A percentile compares a stretch with the other conserved stretches of the same genome.
Conservation (phyloP, 257 asterid species). For the Penstemon eatonii region DNA sequence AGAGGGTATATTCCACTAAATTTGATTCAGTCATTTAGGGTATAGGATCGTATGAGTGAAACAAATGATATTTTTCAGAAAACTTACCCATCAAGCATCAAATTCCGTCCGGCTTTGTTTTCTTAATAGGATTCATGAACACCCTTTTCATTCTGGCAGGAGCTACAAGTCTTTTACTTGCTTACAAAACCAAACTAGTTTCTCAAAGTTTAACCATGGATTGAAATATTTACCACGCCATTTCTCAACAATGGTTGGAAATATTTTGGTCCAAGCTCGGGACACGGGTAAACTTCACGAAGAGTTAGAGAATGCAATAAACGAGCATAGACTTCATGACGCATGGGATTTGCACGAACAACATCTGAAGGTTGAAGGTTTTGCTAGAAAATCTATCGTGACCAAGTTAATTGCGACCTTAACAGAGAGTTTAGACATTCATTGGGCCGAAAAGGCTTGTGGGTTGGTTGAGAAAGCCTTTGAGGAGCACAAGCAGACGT, state of each 20-base stretch:
- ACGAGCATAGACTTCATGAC: constrained; percentile 52
- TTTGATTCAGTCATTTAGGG: not conserved
- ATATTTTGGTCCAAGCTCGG: constrained; percentile 83
- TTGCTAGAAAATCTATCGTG: constrained; percentile 68
- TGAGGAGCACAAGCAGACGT: constrained; percentile 59
- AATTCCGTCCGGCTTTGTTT: constrained; percentile 30
- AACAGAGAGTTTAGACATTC: constrained; percentile 51
- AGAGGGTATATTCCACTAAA: too few relatives aligned
- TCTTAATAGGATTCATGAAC: constrained; percentile 29
- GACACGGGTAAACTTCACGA: constrained; percentile 75
- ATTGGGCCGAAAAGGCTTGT: constrained; percentile 71
- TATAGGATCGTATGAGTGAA: not conserved
- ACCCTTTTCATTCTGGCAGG: constrained; percentile 28
- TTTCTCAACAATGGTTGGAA: constrained; percentile 53
- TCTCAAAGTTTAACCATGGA: constrained; percentile 18
- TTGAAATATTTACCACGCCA: constrained; percentile 29
- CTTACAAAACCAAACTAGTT: constrained; percentile 24
- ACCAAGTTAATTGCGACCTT: constrained; percentile 58
- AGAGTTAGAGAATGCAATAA: constrained; percentile 62
- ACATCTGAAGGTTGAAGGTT: constrained; percentile 73
- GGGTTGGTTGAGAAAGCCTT: constrained; percentile 68
- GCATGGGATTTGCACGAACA: constrained; percentile 82
- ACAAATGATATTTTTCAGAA: constrained; percentile 46
- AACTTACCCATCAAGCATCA: constrained; percentile 32
- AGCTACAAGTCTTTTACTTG: constrained; percentile 24